Percentiles rank a stretch among this genome's conserved stretches.
These are phyloP conservation scores for Phytopythium vexans DNA, from an alignment of 352 stramenopile genomes.

Conservation along the genomic window DNA sequence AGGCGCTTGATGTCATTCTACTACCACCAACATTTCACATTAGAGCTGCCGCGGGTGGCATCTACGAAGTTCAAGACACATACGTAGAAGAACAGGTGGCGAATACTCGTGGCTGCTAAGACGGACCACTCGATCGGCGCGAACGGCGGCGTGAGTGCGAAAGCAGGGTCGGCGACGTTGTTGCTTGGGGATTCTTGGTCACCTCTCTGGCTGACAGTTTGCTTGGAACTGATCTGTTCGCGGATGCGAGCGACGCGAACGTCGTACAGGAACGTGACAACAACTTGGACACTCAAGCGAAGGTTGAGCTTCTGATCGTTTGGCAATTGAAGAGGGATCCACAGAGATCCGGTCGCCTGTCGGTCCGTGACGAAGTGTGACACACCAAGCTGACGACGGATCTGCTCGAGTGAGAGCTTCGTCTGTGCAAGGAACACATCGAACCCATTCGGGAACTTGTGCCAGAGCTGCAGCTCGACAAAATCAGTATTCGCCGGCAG, in stretches of 20 bases:
- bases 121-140: constrained; percentile 52
- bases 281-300: constrained; percentile 34
- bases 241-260: constrained; percentile 20
- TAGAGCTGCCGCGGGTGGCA: neutral
- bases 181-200: neutral
- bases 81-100: constrained; percentile 66
- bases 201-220: too few species aligned
- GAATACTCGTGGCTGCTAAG: constrained; percentile 49
- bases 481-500: constrained; percentile 31
- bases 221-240: constrained; percentile 9
- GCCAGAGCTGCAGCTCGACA: constrained; percentile 67
- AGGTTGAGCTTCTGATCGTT: constrained; percentile 1
- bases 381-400: constrained; percentile 3
- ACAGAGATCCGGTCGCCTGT: constrained; percentile 22
- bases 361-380: neutral
- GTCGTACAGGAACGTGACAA: constrained; percentile 27
- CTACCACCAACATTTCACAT: neutral
- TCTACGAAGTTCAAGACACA: neutral
- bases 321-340: constrained; percentile 32
- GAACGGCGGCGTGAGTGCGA: constrained; percentile 49
- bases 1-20: constrained; percentile 56
- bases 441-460: constrained; percentile 49
- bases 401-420: constrained; percentile 30
- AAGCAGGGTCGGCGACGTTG: constrained; percentile 43
- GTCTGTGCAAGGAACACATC: constrained; percentile 49